Conservation (phyloP, 2,329 filamentous ascomycete species). For the Boeremia exigua region DNA sequence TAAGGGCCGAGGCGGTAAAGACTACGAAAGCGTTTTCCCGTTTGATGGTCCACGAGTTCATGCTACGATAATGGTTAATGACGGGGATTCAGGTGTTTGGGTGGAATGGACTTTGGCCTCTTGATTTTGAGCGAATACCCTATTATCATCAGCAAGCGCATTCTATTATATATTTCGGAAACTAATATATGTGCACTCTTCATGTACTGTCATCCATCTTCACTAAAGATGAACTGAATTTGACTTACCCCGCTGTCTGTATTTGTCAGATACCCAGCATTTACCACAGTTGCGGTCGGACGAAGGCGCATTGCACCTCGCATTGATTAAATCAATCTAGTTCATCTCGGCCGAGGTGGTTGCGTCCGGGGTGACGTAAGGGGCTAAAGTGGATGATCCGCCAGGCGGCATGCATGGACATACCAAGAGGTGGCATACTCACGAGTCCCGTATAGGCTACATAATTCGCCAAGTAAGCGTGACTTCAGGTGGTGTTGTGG, state of each 20-base stretch:
- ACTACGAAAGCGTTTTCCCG: background rate
- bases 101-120: background rate
- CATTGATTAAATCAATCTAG: background rate
- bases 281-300: no score
- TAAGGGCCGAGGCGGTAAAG: background rate
- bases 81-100: background rate
- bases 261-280: background rate
- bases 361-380: constrained; percentile 4
- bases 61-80: constrained; percentile 4
- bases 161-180: background rate
- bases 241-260: background rate
- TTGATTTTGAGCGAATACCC: constrained; percentile 15
- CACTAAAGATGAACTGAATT: background rate
- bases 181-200: background rate
- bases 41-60: background rate
- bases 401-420: constrained; percentile 7
- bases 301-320: background rate
- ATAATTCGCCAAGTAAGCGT: background rate
- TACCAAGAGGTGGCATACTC: no score
- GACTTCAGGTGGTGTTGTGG: no score
- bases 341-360: constrained; percentile 4
- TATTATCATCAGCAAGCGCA: constrained; percentile 6
- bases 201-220: background rate
- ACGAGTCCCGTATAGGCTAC: no score
- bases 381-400: constrained; percentile 7